phyloP scores from a whole-genome alignment of 225 moss, liverwort and hornwort species.

The Thuidium tamariscinum region DNA sequence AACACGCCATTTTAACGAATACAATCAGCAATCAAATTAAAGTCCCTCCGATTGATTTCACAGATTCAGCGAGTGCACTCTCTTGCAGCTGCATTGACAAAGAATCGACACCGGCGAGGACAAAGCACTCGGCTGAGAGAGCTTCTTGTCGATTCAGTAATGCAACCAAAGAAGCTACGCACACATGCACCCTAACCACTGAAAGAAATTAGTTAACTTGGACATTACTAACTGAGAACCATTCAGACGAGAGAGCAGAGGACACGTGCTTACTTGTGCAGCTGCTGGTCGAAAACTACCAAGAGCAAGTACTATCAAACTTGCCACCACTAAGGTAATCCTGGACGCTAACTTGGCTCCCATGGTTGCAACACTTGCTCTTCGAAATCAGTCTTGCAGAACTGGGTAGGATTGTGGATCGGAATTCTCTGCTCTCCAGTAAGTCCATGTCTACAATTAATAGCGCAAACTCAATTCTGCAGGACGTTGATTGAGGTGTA shows the following conservation, averaged over 20 bases:
- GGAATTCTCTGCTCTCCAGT: neutral
- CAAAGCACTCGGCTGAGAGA: neutral
- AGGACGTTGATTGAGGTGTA: neutral
- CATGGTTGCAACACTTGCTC: neutral
- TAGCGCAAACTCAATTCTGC: neutral
- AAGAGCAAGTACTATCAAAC: neutral
- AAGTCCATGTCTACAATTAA: neutral
- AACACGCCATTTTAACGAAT: neutral
- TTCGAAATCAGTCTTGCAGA: neutral
- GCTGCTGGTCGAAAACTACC: neutral
- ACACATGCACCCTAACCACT: neutral
- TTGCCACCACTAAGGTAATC: neutral
- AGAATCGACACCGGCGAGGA: neutral
- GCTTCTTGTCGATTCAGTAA: neutral
- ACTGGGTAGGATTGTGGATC: neutral
- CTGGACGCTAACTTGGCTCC: neutral
- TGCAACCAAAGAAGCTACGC: neutral
- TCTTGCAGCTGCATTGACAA: neutral
- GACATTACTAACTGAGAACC: neutral
- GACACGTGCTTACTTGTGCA: neutral
- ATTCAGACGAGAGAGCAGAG: neutral
- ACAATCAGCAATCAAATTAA: neutral
- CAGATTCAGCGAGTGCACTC: neutral
- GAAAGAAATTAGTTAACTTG: neutral
- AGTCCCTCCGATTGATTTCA: neutral